Conservation (phyloP, 768 basidiomycete genomes). For the Stropharia rugosoannulata region DNA sequence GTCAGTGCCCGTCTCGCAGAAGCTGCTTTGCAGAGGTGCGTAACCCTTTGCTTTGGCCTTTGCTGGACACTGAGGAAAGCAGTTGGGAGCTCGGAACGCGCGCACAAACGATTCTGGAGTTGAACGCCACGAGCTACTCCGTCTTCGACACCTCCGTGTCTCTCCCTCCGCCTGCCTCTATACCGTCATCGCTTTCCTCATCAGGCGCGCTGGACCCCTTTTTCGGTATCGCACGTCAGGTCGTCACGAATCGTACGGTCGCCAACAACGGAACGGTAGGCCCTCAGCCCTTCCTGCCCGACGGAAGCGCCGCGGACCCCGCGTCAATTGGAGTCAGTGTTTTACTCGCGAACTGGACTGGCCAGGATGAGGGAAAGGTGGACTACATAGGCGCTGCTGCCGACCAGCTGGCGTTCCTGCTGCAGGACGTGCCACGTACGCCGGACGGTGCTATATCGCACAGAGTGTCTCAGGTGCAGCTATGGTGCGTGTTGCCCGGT, state of each 20-base stretch:
- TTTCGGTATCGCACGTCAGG: conserved; percentile 48
- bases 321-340: conserved; percentile 75
- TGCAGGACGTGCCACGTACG: conserved; percentile 57
- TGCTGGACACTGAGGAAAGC: neutral
- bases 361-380: conserved; percentile 32
- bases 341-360: conserved; percentile 54
- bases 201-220: conserved; percentile 45
- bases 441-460: conserved; percentile 83
- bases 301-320: conserved; percentile 74
- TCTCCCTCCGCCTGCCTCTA: conserved; percentile 33
- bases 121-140: conserved; percentile 43
- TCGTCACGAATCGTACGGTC: conserved; percentile 46
- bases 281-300: conserved; percentile 56
- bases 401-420: conserved; percentile 65
- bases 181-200: conserved; percentile 29
- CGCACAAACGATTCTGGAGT: conserved; percentile 47
- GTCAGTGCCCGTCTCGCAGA: conserved; percentile 37
- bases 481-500: conserved; percentile 49
- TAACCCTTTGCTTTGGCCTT: neutral
- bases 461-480: conserved; percentile 62
- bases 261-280: conserved; percentile 42
- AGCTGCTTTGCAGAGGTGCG: conserved; percentile 36
- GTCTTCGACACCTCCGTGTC: conserved; percentile 32
- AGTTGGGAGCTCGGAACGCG: conserved; percentile 62
- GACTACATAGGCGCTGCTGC: conserved; percentile 64